Percentiles rank a stretch among this genome's conserved stretches.
Evolutionary conservation across 805 yeast species (phyloP).

Genomic region (Candida argentea): DNA sequence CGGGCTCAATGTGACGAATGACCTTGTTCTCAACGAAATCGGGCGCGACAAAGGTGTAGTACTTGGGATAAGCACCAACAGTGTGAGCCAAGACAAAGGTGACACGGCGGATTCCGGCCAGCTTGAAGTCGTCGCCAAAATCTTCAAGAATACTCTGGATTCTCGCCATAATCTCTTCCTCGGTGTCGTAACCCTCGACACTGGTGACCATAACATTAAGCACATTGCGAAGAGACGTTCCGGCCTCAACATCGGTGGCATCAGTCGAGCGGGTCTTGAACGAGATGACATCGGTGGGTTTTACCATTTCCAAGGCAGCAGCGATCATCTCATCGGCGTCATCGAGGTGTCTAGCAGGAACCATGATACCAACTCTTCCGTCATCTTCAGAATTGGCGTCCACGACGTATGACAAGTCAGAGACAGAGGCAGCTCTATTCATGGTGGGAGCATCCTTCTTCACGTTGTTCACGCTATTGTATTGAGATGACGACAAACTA

Average conservation of each 20-base stretch:
- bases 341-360: slow-evolving; percentile 74
- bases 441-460: slow-evolving; percentile 35
- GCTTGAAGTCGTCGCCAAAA: slow-evolving; percentile 56
- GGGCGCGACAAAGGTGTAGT: slow-evolving; percentile 91
- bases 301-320: slow-evolving; percentile 65
- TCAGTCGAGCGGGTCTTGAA: slow-evolving; percentile 22
- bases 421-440: slow-evolving; percentile 86
- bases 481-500: slow-evolving; percentile 58
- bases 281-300: slow-evolving; percentile 35
- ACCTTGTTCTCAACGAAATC: slow-evolving; percentile 79
- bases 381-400: slow-evolving; percentile 59
- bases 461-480: slow-evolving; percentile 53
- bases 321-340: slow-evolving; percentile 78
- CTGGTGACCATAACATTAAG: slow-evolving; percentile 70
- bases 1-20: slow-evolving; percentile 97
- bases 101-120: slow-evolving; percentile 79
- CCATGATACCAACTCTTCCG: slow-evolving; percentile 74
- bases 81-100: slow-evolving; percentile 81
- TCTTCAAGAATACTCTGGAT: slow-evolving; percentile 59
- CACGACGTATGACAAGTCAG: slow-evolving; percentile 81
- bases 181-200: slow-evolving; percentile 64
- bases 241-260: slow-evolving; percentile 14
- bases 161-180: slow-evolving; percentile 54
- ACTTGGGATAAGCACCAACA: slow-evolving; percentile 86
- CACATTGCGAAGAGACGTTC: slow-evolving; percentile 50